Base-by-base conservation (phyloP, 306 rosid species). In the Alnus rubra region DNA sequence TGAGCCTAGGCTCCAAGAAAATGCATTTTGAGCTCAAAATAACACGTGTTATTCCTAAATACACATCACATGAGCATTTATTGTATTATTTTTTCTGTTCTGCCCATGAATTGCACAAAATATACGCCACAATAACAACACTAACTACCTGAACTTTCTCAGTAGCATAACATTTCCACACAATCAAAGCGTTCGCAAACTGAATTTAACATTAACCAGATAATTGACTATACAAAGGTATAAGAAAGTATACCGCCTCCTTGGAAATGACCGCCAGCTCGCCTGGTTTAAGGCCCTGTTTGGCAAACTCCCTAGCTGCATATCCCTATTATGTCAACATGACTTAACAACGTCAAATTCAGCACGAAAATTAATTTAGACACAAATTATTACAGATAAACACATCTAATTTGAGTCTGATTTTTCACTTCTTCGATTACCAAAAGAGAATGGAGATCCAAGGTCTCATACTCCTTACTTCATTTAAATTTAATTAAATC, bases 291-390 rank as follows among this genome's bases (percentile, higher is more conserved):
- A 95, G 52, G 59, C 98, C 99, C 76, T 88, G 90, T 69, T 90
- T 95, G 79, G 85, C 87, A 79, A 95, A 95, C 87, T 95, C 94
- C 87, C 93, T 89, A 9, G 99, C 99, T 16, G 99, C 99, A 81
- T 95, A 95, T 73, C 99, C 99, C 99, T 95, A 56, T 19, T 71
- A 75, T n/a, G 70, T 59, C 0, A 10, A 76, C 28, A 23, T 23
- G 28, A 23, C 28, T 23, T 23, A 23, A 23, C 64, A 81, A 69
- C 6, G 55, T 65, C 15, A 15, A 74, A 60, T 42, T 50, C 10
- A 65, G 60, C 18, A 51, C 51, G 71, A 48, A 48, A 59, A 60
- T 47, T 12, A 50, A 18, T 30, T 64, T 23, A 50, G n/a, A 37
- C 65, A 58, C 37, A 3, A 50, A n/a, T 19, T 9, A 68, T 28